These are phyloP conservation scores for Bisporella sp. DNA, from an alignment of 2,329 filamentous ascomycete species.

Conservation along the genomic window DNA sequence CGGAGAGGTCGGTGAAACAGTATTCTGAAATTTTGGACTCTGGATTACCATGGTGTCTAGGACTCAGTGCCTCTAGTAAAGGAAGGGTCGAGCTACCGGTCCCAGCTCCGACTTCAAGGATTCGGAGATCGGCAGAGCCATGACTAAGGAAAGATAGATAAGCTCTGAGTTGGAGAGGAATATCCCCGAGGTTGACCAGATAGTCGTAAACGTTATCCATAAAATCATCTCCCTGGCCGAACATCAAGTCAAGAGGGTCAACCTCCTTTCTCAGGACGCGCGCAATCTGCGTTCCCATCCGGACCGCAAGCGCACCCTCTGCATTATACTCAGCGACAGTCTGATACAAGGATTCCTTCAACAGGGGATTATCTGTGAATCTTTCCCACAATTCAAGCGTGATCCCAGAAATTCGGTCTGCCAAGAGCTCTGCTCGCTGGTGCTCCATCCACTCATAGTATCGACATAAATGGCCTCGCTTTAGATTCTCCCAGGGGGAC, in stretches of 20 bases:
- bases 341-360: conserved; percentile 20
- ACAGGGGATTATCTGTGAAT: conserved; percentile 9
- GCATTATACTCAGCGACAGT: neutral
- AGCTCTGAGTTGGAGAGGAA: conserved; percentile 13
- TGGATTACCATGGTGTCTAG: no score
- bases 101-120: no score
- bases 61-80: no score
- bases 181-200: conserved; percentile 7
- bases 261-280: conserved; percentile 21
- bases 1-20: no score
- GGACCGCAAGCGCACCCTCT: conserved; percentile 25
- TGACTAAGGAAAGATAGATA: neutral
- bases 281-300: conserved; percentile 27
- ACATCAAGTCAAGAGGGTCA: conserved; percentile 28
- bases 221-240: neutral
- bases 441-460: neutral
- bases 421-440: neutral
- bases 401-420: neutral
- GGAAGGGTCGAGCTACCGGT: no score
- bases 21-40: no score
- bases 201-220: no score
- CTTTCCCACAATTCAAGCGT: conserved; percentile 16
- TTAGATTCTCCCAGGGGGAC: neutral
- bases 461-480: neutral
- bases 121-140: neutral